A percentile compares a stretch with the other conserved stretches of the same genome.
phyloP scores from a whole-genome alignment of 139 green algal species.

The Microglena sp. region DNA sequence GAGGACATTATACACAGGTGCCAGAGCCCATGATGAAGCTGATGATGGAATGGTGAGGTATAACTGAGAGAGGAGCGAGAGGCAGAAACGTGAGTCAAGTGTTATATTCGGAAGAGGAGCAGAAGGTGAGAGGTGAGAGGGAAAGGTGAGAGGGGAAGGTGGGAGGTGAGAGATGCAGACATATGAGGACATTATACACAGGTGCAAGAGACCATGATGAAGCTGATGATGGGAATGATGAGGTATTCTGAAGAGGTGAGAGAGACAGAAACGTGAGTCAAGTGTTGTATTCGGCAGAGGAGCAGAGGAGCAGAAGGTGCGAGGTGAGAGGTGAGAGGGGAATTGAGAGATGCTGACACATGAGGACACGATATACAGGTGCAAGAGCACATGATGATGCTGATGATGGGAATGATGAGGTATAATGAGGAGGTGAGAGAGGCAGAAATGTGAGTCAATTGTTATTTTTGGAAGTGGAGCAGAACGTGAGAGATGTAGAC shows the following conservation, averaged over 20 bases:
- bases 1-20: constrained; percentile 56
- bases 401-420: constrained; percentile 63
- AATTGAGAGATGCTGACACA: neutral
- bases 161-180: neutral
- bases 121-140: neutral
- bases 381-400: neutral
- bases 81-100: neutral
- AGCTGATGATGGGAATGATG: constrained; percentile 69
- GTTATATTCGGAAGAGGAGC: neutral
- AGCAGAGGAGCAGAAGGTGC: neutral
- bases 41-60: constrained; percentile 78
- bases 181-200: constrained; percentile 26
- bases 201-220: constrained; percentile 68
- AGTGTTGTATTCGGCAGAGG: neutral
- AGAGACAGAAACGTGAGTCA: neutral
- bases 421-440: constrained; percentile 44
- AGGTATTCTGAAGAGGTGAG: constrained; percentile 59
- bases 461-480: neutral
- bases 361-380: neutral
- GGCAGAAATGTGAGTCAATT: neutral
- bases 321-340: neutral
- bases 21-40: constrained; percentile 58
- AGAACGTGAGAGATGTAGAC: neutral
- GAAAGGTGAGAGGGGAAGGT: no score
- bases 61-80: constrained; percentile 23